Evolutionary conservation across 768 basidiomycete genomes (phyloP), one percentile per base, ranked within the genome.

Genomic region (Trametes elegans): DNA sequence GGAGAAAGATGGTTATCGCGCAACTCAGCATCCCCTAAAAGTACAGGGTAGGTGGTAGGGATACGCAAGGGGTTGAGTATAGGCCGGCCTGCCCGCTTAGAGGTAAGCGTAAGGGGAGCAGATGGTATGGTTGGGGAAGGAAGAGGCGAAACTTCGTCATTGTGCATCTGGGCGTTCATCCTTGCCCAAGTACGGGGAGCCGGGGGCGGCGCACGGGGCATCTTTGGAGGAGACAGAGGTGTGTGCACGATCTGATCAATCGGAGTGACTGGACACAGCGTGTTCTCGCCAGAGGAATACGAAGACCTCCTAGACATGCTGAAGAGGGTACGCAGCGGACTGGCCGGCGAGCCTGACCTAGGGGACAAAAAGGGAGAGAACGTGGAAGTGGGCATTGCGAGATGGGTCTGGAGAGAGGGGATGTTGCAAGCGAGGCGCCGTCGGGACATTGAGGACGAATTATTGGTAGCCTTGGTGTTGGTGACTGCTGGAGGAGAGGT

Each of bases 191-290:
- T 50, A 5, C 57, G 57, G 13, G 57, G 52, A 7, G 52, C 21
- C 23, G 48, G 38, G 3, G 52, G 57, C 23, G n/a, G 40, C 11
- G 43, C 27, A 7, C 57, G 57, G 3, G 57, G 57, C 23, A 59
- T 36, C 36, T 49, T 59, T 7, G 57, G 57, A 4, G 57, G 57
- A 2, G 47, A 34, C 4, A 48, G 48, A 13, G 57, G 57, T 1
- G 57, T 59, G 34, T 53, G 52, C n/a, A 49, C 40, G 21, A 59
- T 59, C 14, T 59, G 57, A 4, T 54, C 57, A 5, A 59, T 29
- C 2, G 57, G 57, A 1, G 57, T 59, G 26, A 54, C 49, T 5
- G 57, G 57, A 35, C 35, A 49, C 14, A 24, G 36, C 2, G 44
- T 35, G 9, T 26, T 35, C n/a, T 29, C 45, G 29, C 45, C 45